Base-by-base conservation (phyloP, 768 basidiomycete species). In the Trametes sanguinea region DNA sequence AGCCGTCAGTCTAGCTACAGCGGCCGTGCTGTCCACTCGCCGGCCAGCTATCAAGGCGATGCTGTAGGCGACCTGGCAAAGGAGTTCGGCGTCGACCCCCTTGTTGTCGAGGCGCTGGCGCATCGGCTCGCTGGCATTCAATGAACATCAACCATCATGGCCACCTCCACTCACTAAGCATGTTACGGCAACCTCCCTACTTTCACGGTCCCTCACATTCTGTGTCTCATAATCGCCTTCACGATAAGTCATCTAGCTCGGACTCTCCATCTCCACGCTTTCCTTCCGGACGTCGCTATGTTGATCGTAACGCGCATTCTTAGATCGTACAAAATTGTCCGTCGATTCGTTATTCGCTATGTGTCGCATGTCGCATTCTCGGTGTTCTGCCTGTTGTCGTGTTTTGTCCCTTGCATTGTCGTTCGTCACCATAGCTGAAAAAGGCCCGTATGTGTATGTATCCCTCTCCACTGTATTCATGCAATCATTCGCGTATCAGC, bases 61-160 rank as follows among this genome's bases (percentile, higher is more conserved):
- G 79, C 69, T 56, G 85, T 71, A 29, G 79, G 79, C 48, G 80
- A 81, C 27, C 79, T 91, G n/a, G 89, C 89, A 27, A 80, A 79
- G 65, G 89, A 90, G 71, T 90, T 90, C 62, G 89, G 89, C n/a
- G 79, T 90, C 22, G 85, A 89, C 56, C 77, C 88, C 35, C 80
- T 85, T 45, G 70, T 90, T 30, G 83, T 90, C 47, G 82, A 89
- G 68, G 86, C 86, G 3, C 80, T 90, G 47, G 85, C 83, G 43
- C 85, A 87, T 63, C 80, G 88, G 52, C 76, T 90, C 64, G 74
- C 74, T n/a, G 57, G 52, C 8, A 65, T 68, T 33, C 62, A 60
- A 33, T 63, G 50, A 32, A 46, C 14, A 30, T 13, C 27, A 33
- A 6, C 11, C 27, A 17, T 37, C 10, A 14, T 3, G 44, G n/a